Evolutionary conservation across 768 basidiomycete species (phyloP).

Genomic region (Leucocoprinus leucothites): DNA sequence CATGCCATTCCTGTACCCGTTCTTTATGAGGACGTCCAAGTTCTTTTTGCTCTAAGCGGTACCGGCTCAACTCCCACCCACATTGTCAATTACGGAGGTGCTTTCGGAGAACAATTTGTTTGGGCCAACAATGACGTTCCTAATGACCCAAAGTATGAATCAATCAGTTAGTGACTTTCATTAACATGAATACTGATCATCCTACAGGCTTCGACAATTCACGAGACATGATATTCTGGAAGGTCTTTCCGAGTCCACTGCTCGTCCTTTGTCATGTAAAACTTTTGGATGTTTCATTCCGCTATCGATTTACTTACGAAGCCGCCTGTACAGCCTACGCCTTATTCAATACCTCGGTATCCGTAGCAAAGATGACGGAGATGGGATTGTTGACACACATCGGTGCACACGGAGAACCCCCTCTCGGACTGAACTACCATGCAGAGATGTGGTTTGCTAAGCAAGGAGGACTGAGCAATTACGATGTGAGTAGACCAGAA

Average conservation of each 20-base stretch:
- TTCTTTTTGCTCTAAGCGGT: conserved; percentile 61
- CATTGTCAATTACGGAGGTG: conserved; percentile 75
- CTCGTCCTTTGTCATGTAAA: conserved; percentile 58
- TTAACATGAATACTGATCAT: not conserved
- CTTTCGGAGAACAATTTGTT: conserved; percentile 61
- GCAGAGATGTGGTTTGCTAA: conserved; percentile 67
- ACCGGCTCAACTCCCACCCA: conserved; percentile 75
- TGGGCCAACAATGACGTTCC: conserved; percentile 68
- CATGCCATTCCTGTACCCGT: conserved; percentile 64
- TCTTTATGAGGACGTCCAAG: conserved; percentile 66
- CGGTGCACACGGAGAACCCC: conserved; percentile 73
- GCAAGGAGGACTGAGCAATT: conserved; percentile 64
- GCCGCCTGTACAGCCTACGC: conserved; percentile 46
- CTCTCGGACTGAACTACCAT: conserved; percentile 74
- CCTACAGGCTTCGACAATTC: conserved; percentile 55
- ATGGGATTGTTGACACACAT: conserved; percentile 62
- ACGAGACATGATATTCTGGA: conserved; percentile 65
- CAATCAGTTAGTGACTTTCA: conserved; percentile 7
- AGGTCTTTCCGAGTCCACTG: conserved; percentile 54
- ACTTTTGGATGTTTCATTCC: not conserved
- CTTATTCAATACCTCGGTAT: conserved; percentile 66
- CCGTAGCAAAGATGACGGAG: conserved; percentile 66
- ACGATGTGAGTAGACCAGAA: conserved; percentile 45
- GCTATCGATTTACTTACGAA: not conserved
- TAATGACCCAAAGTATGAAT: conserved; percentile 60